A percentile compares a stretch with the other conserved stretches of the same genome.
Evolutionary conservation across 2,329 filamentous ascomycete genomes (phyloP).

Genomic region (Juglanconis oblonga): DNA sequence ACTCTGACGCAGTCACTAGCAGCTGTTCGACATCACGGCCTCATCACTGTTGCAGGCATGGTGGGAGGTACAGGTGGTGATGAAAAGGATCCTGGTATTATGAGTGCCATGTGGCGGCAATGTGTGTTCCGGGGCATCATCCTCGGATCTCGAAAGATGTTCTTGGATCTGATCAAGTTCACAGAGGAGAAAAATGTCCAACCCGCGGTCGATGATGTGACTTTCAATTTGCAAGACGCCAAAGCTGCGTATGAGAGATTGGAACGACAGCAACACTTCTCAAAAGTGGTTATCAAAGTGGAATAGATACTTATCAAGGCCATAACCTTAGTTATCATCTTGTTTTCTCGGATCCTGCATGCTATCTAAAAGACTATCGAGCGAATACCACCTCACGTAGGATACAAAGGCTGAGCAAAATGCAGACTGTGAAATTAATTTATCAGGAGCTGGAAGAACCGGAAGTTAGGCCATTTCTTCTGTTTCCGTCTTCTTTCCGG

Average conservation of each 20-base stretch:
- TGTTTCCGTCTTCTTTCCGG: no score
- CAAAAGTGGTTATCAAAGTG: constrained; percentile 33
- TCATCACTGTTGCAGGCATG: constrained; percentile 31
- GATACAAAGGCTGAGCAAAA: no score
- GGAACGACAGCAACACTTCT: constrained; percentile 33
- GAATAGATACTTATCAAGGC: constrained; percentile 12
- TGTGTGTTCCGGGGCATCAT: constrained; percentile 30
- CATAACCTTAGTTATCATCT: no score
- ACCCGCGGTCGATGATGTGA: constrained; percentile 30
- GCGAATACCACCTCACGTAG: no score
- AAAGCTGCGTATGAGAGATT: constrained; percentile 32
- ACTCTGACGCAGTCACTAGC: constrained; percentile 56
- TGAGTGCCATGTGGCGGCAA: constrained; percentile 23
- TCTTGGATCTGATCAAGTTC: constrained; percentile 28
- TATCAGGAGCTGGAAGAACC: no score
- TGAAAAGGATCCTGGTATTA: constrained; percentile 21
- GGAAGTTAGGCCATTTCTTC: no score
- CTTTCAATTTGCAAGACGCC: constrained; percentile 28
- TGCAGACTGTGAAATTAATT: no score
- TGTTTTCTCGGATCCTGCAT: no score
- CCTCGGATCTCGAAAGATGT: constrained; percentile 25
- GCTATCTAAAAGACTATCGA: no score
- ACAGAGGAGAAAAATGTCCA: constrained; percentile 30
- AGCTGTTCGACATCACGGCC: constrained; percentile 38
- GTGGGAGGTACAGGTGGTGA: constrained; percentile 28